Evolutionary conservation across 2,329 filamentous ascomycete species (phyloP).

Genomic region (Macrophomina tecta): DNA sequence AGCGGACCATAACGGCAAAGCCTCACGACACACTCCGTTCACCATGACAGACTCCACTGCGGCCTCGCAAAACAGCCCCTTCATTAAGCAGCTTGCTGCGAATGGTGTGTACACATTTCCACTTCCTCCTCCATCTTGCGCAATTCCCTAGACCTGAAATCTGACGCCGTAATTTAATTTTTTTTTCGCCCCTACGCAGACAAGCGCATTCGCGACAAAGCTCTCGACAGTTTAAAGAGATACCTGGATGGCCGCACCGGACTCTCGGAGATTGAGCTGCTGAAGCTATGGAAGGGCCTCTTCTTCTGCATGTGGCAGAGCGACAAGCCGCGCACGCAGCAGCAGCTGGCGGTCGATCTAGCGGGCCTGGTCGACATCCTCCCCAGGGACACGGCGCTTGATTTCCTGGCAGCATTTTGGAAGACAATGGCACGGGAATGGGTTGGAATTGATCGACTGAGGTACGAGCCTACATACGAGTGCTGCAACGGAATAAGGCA

Average conservation of each 20-base stretch:
- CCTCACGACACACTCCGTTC: background rate
- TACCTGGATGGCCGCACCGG: conserved; percentile 72
- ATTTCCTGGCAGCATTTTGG: conserved; percentile 59
- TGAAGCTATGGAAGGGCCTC: conserved; percentile 94
- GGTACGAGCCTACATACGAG: conserved; percentile 31
- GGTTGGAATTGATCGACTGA: conserved; percentile 56
- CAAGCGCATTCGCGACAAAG: conserved; percentile 41
- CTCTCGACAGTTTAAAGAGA: conserved; percentile 75
- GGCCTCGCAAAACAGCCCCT: conserved; percentile 23
- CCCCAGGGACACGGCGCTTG: conserved; percentile 49
- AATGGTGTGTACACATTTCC: conserved; percentile 16
- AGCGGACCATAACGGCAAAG: background rate
- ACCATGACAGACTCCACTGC: conserved; percentile 14
- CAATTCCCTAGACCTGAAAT: background rate
- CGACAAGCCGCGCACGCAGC: conserved; percentile 86
- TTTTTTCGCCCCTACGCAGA: background rate
- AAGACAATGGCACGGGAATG: conserved; percentile 59
- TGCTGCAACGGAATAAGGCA: background rate
- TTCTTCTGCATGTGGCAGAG: conserved; percentile 95
- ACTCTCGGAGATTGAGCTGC: conserved; percentile 72
- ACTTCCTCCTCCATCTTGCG: too few relatives aligned
- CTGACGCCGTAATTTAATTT: background rate
- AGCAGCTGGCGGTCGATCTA: conserved; percentile 79
- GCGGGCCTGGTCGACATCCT: conserved; percentile 71
- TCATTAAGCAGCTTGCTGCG: conserved; percentile 26